Evolutionary conservation across 2,329 filamentous ascomycete genomes (phyloP), one percentile per base, ranked within the genome.

Genomic region (Geosmithia morbida): DNA sequence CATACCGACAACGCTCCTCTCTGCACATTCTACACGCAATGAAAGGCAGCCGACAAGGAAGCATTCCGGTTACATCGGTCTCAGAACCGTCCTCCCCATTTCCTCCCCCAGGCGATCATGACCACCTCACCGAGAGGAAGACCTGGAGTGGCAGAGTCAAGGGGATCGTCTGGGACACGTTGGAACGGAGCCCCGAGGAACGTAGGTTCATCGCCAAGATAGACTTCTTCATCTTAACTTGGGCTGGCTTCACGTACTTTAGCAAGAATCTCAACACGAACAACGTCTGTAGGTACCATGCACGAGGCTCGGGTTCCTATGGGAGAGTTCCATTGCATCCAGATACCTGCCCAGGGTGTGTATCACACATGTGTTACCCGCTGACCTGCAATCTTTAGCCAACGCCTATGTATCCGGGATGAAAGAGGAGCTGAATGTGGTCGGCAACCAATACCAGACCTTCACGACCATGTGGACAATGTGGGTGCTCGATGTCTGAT

Each of bases 371-470:
- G n/a, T n/a, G 22, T 26, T 26, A 26, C 22, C 17, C 41, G 17
- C 11, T 37, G 33, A 37, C 33, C 33, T 37, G 33, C 33, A 5
- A 37, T 37, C 6, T 37, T 3, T 37, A 37, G 33, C 33, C 44
- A 67, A 66, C 53, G 65, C 65, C 10, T 67, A 62, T 39, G 63
- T 67, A 1, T 63, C 55, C 3, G 60, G 60, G 10, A 63, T 63
- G 70, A 67, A 75, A 54, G 70, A 75, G 53, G 72, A 76, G 44
- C 59, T 77, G 0, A 54, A 61, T 1, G 63, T 78, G 48, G 66
- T 37, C 10, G 44, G 44, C 3, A 45, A 45, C 44, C 17, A 45
- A n/a, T 45, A 45, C 18, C 22, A 45, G 18, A 45, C 29, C 33
- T 37, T 37, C 13, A 37, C 33, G 33, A 43, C 42, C 26, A 43